Evolutionary conservation across 345 rosid genomes (phyloP), one percentile per base, ranked within the genome.

Genomic region (Kandelia obovata): DNA sequence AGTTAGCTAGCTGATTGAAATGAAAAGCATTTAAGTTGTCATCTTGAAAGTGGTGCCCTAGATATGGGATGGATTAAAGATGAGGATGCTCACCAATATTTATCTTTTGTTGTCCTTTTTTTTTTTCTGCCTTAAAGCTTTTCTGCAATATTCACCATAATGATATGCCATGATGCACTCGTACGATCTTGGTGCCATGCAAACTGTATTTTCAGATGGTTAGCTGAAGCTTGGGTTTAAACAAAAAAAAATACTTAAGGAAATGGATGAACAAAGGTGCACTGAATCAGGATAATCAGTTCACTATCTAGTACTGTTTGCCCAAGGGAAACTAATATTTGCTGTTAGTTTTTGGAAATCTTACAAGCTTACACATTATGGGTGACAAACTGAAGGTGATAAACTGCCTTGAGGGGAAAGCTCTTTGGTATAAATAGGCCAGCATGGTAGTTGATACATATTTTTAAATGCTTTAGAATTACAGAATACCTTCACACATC

Each of bases 1-100:
- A 21, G 9, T 35, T 34, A 67, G 35, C 52, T 61, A 26, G 34
- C 43, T 62, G 53, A 43, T 71, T 71, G 10, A 53, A 64, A 20
- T 13, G 17, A 43, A 43, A 43, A 17, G 56, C 59, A 32, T 59
- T 17, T 15, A 30, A n/a, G 30, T 28, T 58, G 47, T 30, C 26
- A 16, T 32, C 23, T 20, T 68, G 57, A 46, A 27, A 51, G 39
- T 8, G 25, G 13, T 19, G 70, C 55, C 64, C 20, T 27, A 55
- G n/a, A 4, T 7, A 2, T 62, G 34, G 21, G 19, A 59, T 49
- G 60, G 3, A 34, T 28, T 58, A 8, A n/a, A 69, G 30, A 9
- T 21, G 31, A 23, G 47, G 58, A 25, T 4, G 17, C 49, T 15
- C 17, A 3, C 49, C 17, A 3, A 43, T 43, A 43, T 43, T 43